These are phyloP conservation scores for Schizochytrium sp. DNA, from an alignment of 108 stramenopile species.

Conservation along the genomic window DNA sequence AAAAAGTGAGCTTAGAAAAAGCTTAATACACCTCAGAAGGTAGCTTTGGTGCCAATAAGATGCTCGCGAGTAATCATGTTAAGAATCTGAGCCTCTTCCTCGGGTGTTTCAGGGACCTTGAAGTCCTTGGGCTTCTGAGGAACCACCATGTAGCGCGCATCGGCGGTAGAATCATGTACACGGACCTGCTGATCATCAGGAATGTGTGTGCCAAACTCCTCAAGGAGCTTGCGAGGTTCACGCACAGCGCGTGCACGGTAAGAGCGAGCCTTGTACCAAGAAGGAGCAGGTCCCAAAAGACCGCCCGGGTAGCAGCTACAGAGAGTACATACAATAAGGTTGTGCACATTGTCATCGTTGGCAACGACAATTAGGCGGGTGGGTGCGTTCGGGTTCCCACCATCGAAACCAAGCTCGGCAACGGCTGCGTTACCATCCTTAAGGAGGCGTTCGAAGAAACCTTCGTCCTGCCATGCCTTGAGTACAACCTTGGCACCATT, in stretches of 20 bases:
- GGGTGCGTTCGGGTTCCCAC: slow-evolving; percentile 79
- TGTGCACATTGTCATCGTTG: slow-evolving; percentile 75
- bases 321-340: slow-evolving; percentile 79
- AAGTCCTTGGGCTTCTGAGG: slow-evolving; percentile 75
- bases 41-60: slow-evolving; percentile 75
- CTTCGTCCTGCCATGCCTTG: slow-evolving; percentile 75
- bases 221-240: slow-evolving; percentile 76
- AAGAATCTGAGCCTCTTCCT: slow-evolving; percentile 73
- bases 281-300: slow-evolving; percentile 77
- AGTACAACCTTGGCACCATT: slow-evolving; percentile 72
- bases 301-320: slow-evolving; percentile 80
- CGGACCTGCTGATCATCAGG: slow-evolving; percentile 63
- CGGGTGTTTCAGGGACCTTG: slow-evolving; percentile 61
- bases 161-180: slow-evolving; percentile 82
- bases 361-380: slow-evolving; percentile 76
- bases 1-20: not conserved
- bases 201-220: slow-evolving; percentile 73
- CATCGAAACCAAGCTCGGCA: slow-evolving; percentile 73
- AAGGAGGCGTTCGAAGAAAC: slow-evolving; percentile 71
- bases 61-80: slow-evolving; percentile 74
- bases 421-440: slow-evolving; percentile 76
- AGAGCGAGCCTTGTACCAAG: slow-evolving; percentile 80
- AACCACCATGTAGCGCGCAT: slow-evolving; percentile 79
- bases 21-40: not conserved
- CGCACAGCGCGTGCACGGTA: slow-evolving; percentile 80